Percentiles rank a stretch among this genome's conserved stretches.
These are phyloP conservation scores for Populus simonii DNA, from an alignment of 345 rosid genomes.

Conservation along the genomic window DNA sequence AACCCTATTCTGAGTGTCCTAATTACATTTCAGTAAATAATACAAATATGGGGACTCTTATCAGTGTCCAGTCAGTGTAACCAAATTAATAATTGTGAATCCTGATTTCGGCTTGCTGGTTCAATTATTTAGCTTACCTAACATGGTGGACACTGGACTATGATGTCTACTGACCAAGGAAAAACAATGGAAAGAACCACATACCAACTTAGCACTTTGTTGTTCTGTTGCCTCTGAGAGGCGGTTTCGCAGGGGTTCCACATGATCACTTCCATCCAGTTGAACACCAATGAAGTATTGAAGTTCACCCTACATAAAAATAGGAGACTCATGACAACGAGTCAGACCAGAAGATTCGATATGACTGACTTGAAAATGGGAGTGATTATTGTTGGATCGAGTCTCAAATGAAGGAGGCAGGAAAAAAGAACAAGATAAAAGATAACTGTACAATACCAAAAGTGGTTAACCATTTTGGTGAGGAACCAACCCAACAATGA, in stretches of 20 bases:
- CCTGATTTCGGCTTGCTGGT: no score
- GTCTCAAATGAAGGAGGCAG: not conserved
- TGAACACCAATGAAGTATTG: conserved; percentile 99
- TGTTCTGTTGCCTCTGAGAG: conserved; percentile 76
- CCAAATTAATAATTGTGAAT: no score
- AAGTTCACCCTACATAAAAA: conserved; percentile 76
- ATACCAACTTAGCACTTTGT: conserved; percentile 74
- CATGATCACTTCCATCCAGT: conserved; percentile 92
- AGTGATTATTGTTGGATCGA: not conserved
- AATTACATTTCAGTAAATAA: no score
- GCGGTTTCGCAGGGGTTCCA: conserved; percentile 77
- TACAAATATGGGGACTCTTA: no score
- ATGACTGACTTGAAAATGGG: not conserved
- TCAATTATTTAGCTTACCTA: no score
- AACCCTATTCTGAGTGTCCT: no score
- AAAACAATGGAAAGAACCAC: not conserved
- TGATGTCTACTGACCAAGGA: not conserved
- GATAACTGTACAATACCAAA: not conserved
- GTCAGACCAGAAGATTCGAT: not conserved
- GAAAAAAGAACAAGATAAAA: not conserved
- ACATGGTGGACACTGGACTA: not conserved
- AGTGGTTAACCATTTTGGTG: not conserved
- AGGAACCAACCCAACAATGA: no score
- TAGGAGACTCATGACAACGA: not conserved
- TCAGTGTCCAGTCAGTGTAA: no score